Conservation (phyloP, 345 rosid species). For the Crucihimalaya himalaica region DNA sequence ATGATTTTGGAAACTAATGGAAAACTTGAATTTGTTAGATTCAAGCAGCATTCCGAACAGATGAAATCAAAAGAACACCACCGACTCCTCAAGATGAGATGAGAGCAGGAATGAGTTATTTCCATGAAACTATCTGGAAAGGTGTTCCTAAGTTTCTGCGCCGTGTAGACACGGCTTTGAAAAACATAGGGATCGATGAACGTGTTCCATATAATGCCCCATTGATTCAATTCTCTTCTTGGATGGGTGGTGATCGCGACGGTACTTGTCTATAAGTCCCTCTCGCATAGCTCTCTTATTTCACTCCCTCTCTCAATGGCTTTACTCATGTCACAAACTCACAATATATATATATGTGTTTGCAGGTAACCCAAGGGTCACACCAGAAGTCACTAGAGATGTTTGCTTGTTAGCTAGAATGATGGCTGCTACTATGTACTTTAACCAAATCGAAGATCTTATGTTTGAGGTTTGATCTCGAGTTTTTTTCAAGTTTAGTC, state of each 20-base stretch:
- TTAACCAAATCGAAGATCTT: conserved; percentile 88
- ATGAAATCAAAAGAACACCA: conserved; percentile 96
- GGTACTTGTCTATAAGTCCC: conserved; percentile 46
- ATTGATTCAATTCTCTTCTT: conserved; percentile 94
- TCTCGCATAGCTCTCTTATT: not conserved
- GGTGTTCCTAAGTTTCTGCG: conserved; percentile 98
- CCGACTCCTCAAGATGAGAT: conserved; percentile 99
- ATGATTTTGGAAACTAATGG: not conserved
- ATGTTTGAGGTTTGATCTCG: conserved; percentile 81
- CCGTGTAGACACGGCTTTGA: conserved; percentile 94
- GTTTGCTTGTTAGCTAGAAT: conserved; percentile 96
- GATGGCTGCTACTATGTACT: conserved; percentile 98
- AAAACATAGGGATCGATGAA: conserved; percentile 88
- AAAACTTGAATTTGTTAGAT: conserved; percentile 54
- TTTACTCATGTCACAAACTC: not conserved
- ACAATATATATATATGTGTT: conserved; percentile 15
- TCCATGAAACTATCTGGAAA: conserved; percentile 99
- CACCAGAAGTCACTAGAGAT: conserved; percentile 99
- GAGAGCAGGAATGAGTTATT: conserved; percentile 99
- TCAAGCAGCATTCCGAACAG: conserved; percentile 99
- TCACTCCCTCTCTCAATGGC: not conserved
- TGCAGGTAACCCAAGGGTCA: conserved; percentile 94
- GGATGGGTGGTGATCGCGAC: conserved; percentile 99
- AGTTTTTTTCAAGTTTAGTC: not conserved
- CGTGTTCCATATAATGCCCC: conserved; percentile 98